These are phyloP conservation scores for Rickenella mellea DNA, from an alignment of 768 basidiomycete species.

Conservation along the genomic window DNA sequence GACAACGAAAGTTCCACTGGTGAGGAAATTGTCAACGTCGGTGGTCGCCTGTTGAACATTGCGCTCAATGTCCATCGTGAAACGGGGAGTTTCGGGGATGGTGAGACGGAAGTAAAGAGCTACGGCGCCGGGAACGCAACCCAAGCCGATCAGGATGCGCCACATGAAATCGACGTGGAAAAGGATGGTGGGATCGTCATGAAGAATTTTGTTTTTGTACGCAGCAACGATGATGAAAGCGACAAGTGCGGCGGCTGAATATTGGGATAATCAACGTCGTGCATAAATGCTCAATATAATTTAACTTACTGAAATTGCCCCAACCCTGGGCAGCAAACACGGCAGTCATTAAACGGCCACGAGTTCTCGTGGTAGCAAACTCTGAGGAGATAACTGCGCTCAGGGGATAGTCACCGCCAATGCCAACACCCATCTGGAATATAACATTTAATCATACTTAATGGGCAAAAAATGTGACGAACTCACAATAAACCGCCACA, in stretches of 20 bases:
- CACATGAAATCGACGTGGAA: constrained; percentile 65
- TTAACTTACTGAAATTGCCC: constrained; percentile 63
- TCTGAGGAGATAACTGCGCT: constrained; percentile 84
- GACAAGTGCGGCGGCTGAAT: constrained; percentile 53
- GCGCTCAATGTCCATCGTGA: constrained; percentile 86
- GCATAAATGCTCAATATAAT: constrained; percentile 1
- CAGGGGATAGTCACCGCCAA: constrained; percentile 85
- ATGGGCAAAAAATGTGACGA: constrained; percentile 21
- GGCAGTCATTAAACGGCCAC: constrained; percentile 84
- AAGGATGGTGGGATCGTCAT: constrained; percentile 29
- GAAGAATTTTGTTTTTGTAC: constrained; percentile 53
- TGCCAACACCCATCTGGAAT: constrained; percentile 65
- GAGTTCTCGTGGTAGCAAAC: constrained; percentile 66
- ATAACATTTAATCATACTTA: neutral
- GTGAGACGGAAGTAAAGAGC: constrained; percentile 91
- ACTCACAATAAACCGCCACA: constrained; percentile 72
- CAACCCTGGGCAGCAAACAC: constrained; percentile 84
- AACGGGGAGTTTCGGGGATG: constrained; percentile 86
- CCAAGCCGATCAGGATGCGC: constrained; percentile 84
- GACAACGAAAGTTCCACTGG: constrained; percentile 32
- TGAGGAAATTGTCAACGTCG: constrained; percentile 66
- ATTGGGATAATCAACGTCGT: neutral
- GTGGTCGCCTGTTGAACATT: constrained; percentile 66
- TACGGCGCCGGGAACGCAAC: constrained; percentile 69
- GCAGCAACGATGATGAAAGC: constrained; percentile 54